These are phyloP conservation scores for Tuber indicum DNA, from an alignment of 495 filamentous ascomycete species.

Conservation along the genomic window DNA sequence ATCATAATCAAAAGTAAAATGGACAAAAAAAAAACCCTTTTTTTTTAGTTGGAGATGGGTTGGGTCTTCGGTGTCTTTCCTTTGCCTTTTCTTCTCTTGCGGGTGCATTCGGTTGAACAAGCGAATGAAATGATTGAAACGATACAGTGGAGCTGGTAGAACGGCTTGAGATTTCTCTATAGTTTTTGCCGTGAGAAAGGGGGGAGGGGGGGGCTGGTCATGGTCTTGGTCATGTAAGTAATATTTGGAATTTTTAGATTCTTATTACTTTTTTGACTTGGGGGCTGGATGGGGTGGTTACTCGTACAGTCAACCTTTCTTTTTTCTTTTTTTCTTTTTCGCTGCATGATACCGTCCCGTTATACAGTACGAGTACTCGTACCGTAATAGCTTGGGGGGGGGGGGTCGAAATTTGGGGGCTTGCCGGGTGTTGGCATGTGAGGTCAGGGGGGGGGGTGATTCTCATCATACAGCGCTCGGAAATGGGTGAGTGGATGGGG, in stretches of 20 bases:
- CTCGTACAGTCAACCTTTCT: no score
- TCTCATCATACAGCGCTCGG: background rate
- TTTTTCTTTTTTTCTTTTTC: background rate
- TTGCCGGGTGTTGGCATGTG: background rate
- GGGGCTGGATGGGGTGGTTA: background rate
- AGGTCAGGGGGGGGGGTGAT: background rate
- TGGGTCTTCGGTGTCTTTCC: constrained; percentile 4
- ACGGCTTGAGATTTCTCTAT: background rate
- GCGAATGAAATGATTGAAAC: constrained; percentile 23
- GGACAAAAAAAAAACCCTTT: constrained; percentile 22
- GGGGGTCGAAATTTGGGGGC: background rate
- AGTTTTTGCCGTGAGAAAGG: background rate
- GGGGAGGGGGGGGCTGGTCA: background rate
- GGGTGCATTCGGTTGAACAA: constrained; percentile 23
- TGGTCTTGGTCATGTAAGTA: constrained; percentile 5
- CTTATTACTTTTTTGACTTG: background rate
- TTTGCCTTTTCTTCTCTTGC: constrained; percentile 28
- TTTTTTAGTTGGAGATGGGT: constrained; percentile 17
- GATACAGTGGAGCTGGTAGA: background rate
- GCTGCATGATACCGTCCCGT: background rate
- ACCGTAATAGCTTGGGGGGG: background rate
- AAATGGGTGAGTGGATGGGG: background rate
- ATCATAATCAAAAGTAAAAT: constrained; percentile 32
- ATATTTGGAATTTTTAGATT: constrained; percentile 7
- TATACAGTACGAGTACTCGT: background rate